Evolutionary conservation across 257 asterid species (phyloP).

Genomic region (Coffea eugenioides): DNA sequence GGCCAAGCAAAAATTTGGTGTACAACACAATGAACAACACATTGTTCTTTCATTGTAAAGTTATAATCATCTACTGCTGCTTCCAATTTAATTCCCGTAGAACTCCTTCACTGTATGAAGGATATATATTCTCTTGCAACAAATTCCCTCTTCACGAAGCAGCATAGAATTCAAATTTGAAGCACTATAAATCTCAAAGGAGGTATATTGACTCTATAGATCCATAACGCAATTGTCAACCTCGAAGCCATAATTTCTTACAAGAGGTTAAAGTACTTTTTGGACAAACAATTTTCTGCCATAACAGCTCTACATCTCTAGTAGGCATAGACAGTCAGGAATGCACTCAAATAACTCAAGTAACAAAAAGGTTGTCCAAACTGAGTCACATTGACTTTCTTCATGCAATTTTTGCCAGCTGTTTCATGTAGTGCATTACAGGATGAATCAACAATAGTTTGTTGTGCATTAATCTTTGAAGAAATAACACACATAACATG

Average conservation of each 20-base stretch:
- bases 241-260: not conserved
- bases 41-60: not conserved
- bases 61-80: not conserved
- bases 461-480: not conserved
- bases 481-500: not conserved
- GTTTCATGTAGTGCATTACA: not conserved
- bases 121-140: not conserved
- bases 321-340: not conserved
- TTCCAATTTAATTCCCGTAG: not conserved
- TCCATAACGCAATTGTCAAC: not conserved
- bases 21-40: not conserved
- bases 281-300: not conserved
- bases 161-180: not conserved
- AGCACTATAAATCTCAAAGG: not conserved
- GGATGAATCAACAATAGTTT: not conserved
- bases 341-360: not conserved
- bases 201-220: not conserved
- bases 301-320: not conserved
- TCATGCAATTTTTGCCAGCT: not conserved
- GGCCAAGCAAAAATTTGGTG: not conserved
- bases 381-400: not conserved
- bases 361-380: not conserved
- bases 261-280: not conserved
- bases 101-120: not conserved
- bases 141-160: not conserved